Evolutionary conservation across 371 early-diverging fungal genomes (phyloP).

Genomic region (Mortierella sp.): DNA sequence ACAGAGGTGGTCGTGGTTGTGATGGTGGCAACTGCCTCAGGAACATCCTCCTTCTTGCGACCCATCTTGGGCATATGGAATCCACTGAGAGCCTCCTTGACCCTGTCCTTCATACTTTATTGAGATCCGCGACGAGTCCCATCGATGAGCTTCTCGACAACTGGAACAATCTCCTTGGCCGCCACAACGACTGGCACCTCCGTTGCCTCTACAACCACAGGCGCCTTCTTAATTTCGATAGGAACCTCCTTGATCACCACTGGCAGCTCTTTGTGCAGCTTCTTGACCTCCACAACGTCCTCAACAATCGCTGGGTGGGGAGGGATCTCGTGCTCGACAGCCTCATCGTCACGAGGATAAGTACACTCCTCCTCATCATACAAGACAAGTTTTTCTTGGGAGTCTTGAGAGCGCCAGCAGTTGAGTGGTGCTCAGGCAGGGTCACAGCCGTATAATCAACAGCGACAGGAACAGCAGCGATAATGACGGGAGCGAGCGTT

Average conservation of each 20-base stretch:
- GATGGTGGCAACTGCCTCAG: background rate
- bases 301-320: constrained; percentile 4
- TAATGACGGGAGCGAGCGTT: no score
- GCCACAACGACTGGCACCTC: background rate
- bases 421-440: background rate
- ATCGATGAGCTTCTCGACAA: background rate
- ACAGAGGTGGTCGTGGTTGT: background rate
- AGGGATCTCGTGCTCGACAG: constrained; percentile 10
- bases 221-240: background rate
- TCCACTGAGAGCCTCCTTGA: constrained; percentile 12
- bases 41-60: background rate
- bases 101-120: constrained; percentile 6
- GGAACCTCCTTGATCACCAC: background rate
- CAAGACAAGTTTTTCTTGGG: constrained; percentile 9
- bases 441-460: background rate
- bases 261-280: background rate
- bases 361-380: constrained; percentile 14
- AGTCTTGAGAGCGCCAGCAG: constrained; percentile 4
- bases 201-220: background rate
- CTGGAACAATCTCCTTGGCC: background rate
- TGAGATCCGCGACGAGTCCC: constrained; percentile 22
- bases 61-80: constrained; percentile 12
- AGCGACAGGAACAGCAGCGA: no score
- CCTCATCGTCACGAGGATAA: constrained; percentile 3
- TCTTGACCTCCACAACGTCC: background rate